phyloP scores from a whole-genome alignment of 139 green algal genomes.

The Pedinophyceae sp. region DNA sequence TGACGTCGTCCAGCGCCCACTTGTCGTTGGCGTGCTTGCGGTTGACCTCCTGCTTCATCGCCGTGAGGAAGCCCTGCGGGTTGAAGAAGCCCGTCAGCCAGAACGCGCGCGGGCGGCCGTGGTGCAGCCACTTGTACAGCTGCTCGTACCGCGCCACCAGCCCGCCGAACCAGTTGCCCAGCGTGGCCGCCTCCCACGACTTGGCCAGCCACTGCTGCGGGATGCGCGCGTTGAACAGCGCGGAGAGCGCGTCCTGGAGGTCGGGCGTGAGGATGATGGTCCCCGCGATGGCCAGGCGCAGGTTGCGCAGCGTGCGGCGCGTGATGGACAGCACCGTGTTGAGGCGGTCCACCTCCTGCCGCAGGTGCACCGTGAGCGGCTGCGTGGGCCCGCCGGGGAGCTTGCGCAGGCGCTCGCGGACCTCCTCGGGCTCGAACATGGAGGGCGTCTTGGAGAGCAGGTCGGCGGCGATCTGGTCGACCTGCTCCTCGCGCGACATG shows the following conservation, averaged over 20 bases:
- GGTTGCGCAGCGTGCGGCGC: conserved; percentile 48
- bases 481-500: conserved; percentile 67
- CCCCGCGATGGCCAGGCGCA: conserved; percentile 73
- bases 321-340: conserved; percentile 53
- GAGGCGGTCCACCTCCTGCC: conserved; percentile 81
- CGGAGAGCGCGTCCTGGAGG: conserved; percentile 63
- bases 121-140: conserved; percentile 76
- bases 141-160: conserved; percentile 78
- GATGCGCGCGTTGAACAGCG: conserved; percentile 73
- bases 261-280: conserved; percentile 66
- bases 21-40: conserved; percentile 70
- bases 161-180: conserved; percentile 78
- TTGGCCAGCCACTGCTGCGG: conserved; percentile 62
- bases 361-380: conserved; percentile 80
- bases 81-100: conserved; percentile 96
- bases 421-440: conserved; percentile 72
- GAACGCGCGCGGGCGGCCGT: conserved; percentile 68
- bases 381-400: conserved; percentile 48
- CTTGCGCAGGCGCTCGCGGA: conserved; percentile 69
- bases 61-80: conserved; percentile 78
- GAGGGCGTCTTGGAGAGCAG: conserved; percentile 68
- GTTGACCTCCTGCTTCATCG: conserved; percentile 82
- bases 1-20: conserved; percentile 87
- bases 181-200: conserved; percentile 49
- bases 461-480: conserved; percentile 81